phyloP scores from a whole-genome alignment of 148 eudicot species.

The Vaccinium darrowii region DNA sequence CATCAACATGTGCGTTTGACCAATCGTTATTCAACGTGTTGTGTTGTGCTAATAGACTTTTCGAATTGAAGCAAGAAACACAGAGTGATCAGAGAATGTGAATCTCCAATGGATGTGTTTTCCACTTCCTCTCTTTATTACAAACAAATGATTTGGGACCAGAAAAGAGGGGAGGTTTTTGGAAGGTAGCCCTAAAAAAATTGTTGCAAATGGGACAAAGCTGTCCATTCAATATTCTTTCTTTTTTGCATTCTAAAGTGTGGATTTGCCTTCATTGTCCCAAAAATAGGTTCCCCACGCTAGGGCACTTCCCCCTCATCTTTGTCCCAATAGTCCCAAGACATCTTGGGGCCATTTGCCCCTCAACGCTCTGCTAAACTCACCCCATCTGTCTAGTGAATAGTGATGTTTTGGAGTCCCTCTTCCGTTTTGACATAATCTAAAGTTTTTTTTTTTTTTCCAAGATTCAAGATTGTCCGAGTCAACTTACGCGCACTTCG shows the following conservation, averaged over 20 bases:
- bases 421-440: background rate
- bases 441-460: background rate
- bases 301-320: background rate
- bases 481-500: too few species aligned
- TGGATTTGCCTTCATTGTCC: constrained; percentile 45
- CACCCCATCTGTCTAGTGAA: background rate
- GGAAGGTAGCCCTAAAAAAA: constrained; percentile 49
- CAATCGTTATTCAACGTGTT: too few species aligned
- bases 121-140: background rate
- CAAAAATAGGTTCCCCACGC: constrained; percentile 27
- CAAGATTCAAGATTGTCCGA: background rate
- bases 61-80: too few species aligned
- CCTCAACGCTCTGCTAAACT: background rate
- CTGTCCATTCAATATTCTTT: constrained; percentile 28
- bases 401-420: background rate
- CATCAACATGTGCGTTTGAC: too few species aligned
- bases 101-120: background rate
- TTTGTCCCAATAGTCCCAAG: background rate
- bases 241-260: constrained; percentile 27
- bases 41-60: too few species aligned
- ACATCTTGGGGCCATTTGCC: background rate
- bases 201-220: constrained; percentile 43
- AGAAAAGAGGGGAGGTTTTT: constrained; percentile 18
- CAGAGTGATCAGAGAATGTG: too few species aligned
- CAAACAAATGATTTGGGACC: background rate